Evolutionary conservation across 176 grass and related monocot genomes (phyloP), one percentile per base, ranked within the genome.

Genomic region (Avena insularis): DNA sequence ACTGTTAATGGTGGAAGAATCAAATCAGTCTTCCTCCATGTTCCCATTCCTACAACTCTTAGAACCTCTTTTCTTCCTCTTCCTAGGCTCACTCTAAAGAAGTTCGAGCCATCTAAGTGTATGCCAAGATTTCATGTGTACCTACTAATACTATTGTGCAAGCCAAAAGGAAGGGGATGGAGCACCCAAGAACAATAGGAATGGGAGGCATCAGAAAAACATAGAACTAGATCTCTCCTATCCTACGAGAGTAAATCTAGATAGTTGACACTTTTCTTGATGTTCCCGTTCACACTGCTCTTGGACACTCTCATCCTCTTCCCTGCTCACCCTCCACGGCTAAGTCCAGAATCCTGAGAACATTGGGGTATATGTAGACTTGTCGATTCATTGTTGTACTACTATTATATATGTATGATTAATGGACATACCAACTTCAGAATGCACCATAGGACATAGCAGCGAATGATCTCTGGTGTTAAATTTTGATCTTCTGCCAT

Each of bases 141-240:
- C 2, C 8, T 9, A 12, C 66, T 21, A 33, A 31, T 21, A 33
- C 13, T 38, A 74, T 12, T 47, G 11, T 23, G 56, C 12, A 8
- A 38, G 43, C 38, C 16, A 36, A 36, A 56, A 78, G 50, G 50
- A 78, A 57, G 50, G 17, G 51, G 29, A 57, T 36, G 53, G 29
- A 57, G 75, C 17, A 36, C 75, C 9, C 27, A 57, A 57, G 51
- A 78, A 57, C 8, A 14, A 79, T 79, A 79, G 35, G 77, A 79
- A 79, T 48, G 78, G n/a, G 78, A 64, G 38, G 58, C 59, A 64
- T 29, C 19, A 20, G 54, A 55, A 79, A 79, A 79, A 57, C 29
- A 31, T 12, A 5, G 9, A 78, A 20, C 27, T 16, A 38, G 19
- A 8, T 57, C 27, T 36, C 51, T 19, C 27, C 51, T 9, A 38